Evolutionary conservation across 176 grass and related monocot species (phyloP).

Genomic region (Ensete ventricosum): DNA sequence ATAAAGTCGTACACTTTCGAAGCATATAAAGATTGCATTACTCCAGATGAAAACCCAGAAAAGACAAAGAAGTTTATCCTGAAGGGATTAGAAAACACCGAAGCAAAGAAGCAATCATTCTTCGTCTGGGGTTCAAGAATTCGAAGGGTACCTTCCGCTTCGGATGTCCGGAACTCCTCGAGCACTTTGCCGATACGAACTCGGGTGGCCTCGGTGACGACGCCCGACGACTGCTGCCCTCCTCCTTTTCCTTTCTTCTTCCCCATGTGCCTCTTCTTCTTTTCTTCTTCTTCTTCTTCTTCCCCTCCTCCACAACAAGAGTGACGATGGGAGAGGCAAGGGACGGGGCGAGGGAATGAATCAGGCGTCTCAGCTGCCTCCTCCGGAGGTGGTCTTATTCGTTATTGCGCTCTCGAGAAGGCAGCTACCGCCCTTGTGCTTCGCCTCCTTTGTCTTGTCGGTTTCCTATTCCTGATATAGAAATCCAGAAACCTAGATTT

Average conservation of each 20-base stretch:
- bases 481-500: not conserved
- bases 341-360: not conserved
- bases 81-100: not conserved
- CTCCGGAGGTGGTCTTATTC: not conserved
- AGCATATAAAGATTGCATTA: too few relatives aligned
- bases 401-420: not conserved
- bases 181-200: constrained; percentile 34
- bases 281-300: constrained; percentile 32
- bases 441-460: not conserved
- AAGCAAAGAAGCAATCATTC: not conserved
- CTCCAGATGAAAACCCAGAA: too few relatives aligned
- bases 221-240: not conserved
- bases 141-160: constrained; percentile 40
- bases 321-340: not conserved
- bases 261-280: constrained; percentile 23
- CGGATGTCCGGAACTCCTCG: constrained; percentile 48
- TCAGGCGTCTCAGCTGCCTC: not conserved
- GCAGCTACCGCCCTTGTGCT: not conserved
- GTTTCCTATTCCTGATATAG: not conserved
- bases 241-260: constrained; percentile 4
- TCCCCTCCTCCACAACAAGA: not conserved
- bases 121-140: constrained; percentile 1
- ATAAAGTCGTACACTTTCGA: too few relatives aligned
- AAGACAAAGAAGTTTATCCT: too few relatives aligned
- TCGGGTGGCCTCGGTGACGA: constrained; percentile 30